phyloP scores from a whole-genome alignment of 2,329 filamentous ascomycete species.

The Ophiostoma sp. region DNA sequence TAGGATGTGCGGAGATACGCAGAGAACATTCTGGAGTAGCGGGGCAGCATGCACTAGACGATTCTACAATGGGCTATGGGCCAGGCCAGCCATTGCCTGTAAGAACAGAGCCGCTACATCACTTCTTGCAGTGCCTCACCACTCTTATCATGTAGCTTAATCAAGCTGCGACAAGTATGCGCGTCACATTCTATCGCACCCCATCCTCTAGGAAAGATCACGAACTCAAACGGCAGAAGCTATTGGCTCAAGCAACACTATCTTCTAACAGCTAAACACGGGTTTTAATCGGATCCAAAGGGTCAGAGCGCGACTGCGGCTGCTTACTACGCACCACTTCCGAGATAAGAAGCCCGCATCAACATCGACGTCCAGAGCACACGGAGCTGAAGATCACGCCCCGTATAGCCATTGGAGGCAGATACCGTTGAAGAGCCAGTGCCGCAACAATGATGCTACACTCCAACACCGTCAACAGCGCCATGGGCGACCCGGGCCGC shows the following conservation, averaged over 20 bases:
- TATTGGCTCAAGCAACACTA: not conserved
- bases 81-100: no score
- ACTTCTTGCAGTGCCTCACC: not conserved
- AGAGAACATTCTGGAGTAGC: constrained; percentile 15
- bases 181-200: no score
- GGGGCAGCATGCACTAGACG: constrained; percentile 9
- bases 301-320: not conserved
- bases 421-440: no score
- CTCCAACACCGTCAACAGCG: not conserved
- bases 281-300: not conserved
- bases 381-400: not conserved
- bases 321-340: not conserved
- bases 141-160: not conserved
- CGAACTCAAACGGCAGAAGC: not conserved
- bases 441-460: constrained; percentile 11
- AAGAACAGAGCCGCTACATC: no score
- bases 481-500: constrained; percentile 13
- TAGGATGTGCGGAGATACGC: not conserved
- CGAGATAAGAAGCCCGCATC: not conserved
- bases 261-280: no score
- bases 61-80: not conserved
- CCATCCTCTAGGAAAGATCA: not conserved
- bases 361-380: not conserved
- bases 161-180: no score
- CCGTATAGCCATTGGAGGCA: not conserved